Evolutionary conservation across 208 protist genomes (phyloP).

Genomic region (Leptomonas pyrrhocoris): DNA sequence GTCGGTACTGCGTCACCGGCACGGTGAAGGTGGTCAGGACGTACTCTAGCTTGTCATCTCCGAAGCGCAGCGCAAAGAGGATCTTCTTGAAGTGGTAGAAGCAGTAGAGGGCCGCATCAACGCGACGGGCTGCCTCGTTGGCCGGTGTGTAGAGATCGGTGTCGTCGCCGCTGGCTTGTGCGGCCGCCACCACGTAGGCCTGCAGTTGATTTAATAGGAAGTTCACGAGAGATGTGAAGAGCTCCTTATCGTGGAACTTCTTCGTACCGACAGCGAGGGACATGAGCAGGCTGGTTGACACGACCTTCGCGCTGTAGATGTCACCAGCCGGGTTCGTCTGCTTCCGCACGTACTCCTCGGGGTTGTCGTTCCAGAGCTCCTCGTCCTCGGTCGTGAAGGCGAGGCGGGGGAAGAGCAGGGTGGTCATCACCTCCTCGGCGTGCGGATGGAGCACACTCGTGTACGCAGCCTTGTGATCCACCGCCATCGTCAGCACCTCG

Average conservation of each 20-base stretch:
- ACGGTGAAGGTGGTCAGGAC: slow-evolving; percentile 75
- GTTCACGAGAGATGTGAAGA: slow-evolving; percentile 66
- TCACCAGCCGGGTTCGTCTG: slow-evolving; percentile 80
- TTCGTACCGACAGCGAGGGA: slow-evolving; percentile 57
- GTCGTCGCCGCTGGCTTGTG: slow-evolving; percentile 36
- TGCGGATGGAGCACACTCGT: slow-evolving; percentile 51
- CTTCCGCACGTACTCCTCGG: slow-evolving; percentile 91
- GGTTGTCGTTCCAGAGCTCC: slow-evolving; percentile 90
- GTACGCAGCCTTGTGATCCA: slow-evolving; percentile 53
- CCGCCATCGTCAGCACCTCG: slow-evolving; percentile 63
- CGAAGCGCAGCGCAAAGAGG: slow-evolving; percentile 52
- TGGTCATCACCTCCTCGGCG: slow-evolving; percentile 72
- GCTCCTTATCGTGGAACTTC: slow-evolving; percentile 65
- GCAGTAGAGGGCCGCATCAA: slow-evolving; percentile 77
- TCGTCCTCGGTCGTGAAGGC: slow-evolving; percentile 81
- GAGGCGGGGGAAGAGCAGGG: slow-evolving; percentile 89
- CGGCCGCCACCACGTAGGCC: slow-evolving; percentile 36
- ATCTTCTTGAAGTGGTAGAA: slow-evolving; percentile 77
- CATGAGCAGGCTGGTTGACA: slow-evolving; percentile 74
- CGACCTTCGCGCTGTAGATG: slow-evolving; percentile 82
- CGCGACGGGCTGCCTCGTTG: slow-evolving; percentile 59
- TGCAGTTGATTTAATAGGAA: slow-evolving; percentile 80
- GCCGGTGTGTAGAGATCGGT: slow-evolving; percentile 29
- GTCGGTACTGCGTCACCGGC: slow-evolving; percentile 65
- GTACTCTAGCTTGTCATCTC: slow-evolving; percentile 82